phyloP scores from a whole-genome alignment of 163 green algal species.

The Trebouxiophyceae sp. region DNA sequence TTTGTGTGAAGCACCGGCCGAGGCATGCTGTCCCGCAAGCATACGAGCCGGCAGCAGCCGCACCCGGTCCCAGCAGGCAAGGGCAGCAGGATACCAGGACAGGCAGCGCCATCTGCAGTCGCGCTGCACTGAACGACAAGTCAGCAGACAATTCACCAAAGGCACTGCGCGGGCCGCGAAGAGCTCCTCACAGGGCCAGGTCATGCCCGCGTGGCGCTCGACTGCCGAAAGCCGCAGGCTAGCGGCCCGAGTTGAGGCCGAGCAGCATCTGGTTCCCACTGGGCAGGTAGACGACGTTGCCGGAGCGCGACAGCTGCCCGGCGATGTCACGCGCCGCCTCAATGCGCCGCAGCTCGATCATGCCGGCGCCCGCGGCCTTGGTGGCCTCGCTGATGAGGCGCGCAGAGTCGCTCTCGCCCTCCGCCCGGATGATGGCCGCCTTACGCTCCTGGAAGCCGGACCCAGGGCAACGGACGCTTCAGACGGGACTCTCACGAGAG shows the following conservation, averaged over 20 bases:
- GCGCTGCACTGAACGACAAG: too few species aligned
- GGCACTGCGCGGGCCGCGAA: too few species aligned
- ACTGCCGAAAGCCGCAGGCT: too few species aligned
- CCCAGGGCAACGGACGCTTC: background rate
- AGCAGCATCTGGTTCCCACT: slow-evolving; percentile 78
- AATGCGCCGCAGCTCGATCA: slow-evolving; percentile 96
- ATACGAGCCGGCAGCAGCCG: too few species aligned
- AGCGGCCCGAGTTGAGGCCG: slow-evolving; percentile 52
- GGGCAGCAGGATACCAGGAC: too few species aligned
- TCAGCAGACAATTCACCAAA: too few species aligned
- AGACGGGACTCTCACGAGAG: background rate
- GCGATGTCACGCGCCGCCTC: slow-evolving; percentile 89
- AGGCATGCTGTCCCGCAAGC: too few species aligned
- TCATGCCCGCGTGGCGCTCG: too few species aligned
- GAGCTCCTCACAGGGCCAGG: too few species aligned
- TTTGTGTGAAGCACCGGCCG: too few species aligned
- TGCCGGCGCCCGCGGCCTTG: slow-evolving; percentile 60
- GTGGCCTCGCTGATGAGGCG: slow-evolving; percentile 94
- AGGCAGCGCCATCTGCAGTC: too few species aligned
- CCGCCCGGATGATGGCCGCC: slow-evolving; percentile 86
- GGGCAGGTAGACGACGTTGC: slow-evolving; percentile 88
- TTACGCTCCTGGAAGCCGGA: slow-evolving; percentile 75
- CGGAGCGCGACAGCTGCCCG: slow-evolving; percentile 67
- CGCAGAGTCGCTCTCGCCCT: slow-evolving; percentile 92
- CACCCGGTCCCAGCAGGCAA: too few species aligned